Percentiles rank a stretch among this genome's conserved stretches.
These are phyloP conservation scores for Fusarium falciforme DNA, from an alignment of 2,329 filamentous ascomycete species.

Conservation along the genomic window DNA sequence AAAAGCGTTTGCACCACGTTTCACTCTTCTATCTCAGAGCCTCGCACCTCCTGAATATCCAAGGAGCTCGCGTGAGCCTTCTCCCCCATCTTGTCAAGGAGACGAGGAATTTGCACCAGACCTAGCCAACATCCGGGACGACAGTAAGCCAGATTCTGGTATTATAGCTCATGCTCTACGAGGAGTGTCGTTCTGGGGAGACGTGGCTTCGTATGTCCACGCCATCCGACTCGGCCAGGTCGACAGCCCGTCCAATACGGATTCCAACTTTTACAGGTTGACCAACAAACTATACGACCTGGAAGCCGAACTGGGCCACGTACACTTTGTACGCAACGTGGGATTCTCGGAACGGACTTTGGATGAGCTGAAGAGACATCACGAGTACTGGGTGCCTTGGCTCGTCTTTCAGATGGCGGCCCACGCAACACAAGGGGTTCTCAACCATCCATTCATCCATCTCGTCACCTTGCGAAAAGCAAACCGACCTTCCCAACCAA, in stretches of 20 bases:
- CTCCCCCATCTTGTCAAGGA: conserved; percentile 7
- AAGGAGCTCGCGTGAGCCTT: conserved; percentile 22
- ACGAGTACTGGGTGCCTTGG: conserved; percentile 40
- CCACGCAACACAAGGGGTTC: conserved; percentile 28
- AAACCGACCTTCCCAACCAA: conserved; percentile 24
- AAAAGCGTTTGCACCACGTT: conserved; percentile 30
- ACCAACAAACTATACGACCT: conserved; percentile 36
- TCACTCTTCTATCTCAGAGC: conserved; percentile 8
- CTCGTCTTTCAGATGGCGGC: conserved; percentile 33
- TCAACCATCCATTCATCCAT: conserved; percentile 39
- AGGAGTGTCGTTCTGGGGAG: conserved; percentile 28
- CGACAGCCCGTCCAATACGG: conserved; percentile 30
- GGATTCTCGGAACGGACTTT: conserved; percentile 32
- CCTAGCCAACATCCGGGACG: conserved; percentile 30
- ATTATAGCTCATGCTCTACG: conserved; percentile 32
- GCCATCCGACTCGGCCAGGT: conserved; percentile 27
- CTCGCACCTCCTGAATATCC: conserved; percentile 23
- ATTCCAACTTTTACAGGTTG: conserved; percentile 35
- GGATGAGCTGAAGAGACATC: conserved; percentile 24
- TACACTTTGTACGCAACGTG: conserved; percentile 39
- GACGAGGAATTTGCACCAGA: conserved; percentile 33
- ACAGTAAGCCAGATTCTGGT: conserved; percentile 16
- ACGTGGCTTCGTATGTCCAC: conserved; percentile 32
- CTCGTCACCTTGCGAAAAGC: conserved; percentile 26
- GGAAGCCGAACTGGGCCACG: conserved; percentile 17